These are phyloP conservation scores for Pseudogymnoascus sp. DNA, from an alignment of 2,329 filamentous ascomycete genomes.

Conservation along the genomic window DNA sequence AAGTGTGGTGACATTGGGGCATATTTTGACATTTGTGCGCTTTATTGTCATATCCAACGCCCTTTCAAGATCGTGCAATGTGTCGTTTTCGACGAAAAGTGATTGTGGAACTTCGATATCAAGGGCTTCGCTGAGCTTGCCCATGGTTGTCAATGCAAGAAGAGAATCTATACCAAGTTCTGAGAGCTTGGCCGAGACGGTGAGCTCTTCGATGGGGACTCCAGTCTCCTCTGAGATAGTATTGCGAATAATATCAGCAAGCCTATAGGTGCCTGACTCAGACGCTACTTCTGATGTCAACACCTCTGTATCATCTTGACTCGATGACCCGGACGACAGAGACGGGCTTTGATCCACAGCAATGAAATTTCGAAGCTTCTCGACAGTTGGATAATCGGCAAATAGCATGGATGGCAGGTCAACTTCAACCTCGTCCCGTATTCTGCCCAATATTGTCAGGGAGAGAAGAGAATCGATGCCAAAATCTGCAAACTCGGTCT, in stretches of 20 bases:
- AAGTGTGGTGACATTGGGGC: neutral
- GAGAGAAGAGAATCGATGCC: constrained; percentile 31
- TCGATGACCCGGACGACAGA: neutral
- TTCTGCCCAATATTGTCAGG: constrained; percentile 25
- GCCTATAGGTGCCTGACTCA: neutral
- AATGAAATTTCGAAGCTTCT: neutral
- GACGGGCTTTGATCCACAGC: neutral
- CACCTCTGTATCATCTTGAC: neutral
- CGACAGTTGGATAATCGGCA: constrained; percentile 24
- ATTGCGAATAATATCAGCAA: neutral
- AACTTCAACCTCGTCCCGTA: constrained; percentile 28
- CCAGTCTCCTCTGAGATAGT: constrained; percentile 10
- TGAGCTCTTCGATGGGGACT: neutral
- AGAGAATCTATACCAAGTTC: constrained; percentile 11
- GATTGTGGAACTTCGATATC: constrained; percentile 10
- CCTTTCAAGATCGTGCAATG: neutral
- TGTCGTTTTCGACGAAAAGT: constrained; percentile 1
- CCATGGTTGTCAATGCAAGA: constrained; percentile 3
- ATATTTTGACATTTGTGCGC: neutral
- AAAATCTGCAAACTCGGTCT: constrained; percentile 25
- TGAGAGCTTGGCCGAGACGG: neutral
- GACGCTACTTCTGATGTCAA: neutral
- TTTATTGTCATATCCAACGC: neutral
- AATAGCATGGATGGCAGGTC: constrained; percentile 23
- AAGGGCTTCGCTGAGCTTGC: neutral